Base-by-base conservation (phyloP, 1,284 basidiomycete species). In the Pseudozyma thailandica region DNA sequence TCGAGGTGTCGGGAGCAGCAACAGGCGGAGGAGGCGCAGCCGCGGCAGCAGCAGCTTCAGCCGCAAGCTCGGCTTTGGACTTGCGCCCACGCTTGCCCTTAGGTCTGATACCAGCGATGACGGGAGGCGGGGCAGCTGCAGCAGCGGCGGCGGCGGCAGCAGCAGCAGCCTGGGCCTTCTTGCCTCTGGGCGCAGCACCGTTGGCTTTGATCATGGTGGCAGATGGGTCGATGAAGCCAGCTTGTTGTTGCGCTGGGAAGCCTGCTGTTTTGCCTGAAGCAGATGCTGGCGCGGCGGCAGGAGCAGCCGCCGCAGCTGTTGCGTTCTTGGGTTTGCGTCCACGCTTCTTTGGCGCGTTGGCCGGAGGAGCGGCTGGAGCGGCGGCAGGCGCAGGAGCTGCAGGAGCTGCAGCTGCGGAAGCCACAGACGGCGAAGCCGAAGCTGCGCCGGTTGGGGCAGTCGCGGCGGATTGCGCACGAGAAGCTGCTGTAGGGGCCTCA, bases 121-220 rank as follows among this genome's bases (percentile, higher is more conserved):
- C 49, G 33, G 56, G 50, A 27, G 42, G 43, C 3, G 43, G 43
- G 7, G 50, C 50, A 21, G 45, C 49, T 2, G 41, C 41, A 25
- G 41, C 41, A 9, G 62, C 53, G 13, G 62, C 56, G 10, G 56
- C 56, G 5, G 63, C 56, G 6, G 62, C 55, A 13, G 62, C 38
- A 6, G 38, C 38, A 41, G 38, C 39, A 12, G 39, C 39, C 18
- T 41, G 39, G 12, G 39, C 63, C 35, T 66, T 66, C 39, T 60
- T 66, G 52, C 63, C 63, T 25, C 56, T 66, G 41, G 52, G 48
- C 2, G 56, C 35, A 30, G 54, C 50, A 1, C 62, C 62, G 21
- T 65, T 65, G 21, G 63, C 52, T 30, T 66, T 66, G 63, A 66
- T 66, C 49, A 66, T 66, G 33, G 56, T 66, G 5, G 63, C 63